Conservation (phyloP, 2,329 filamentous ascomycete genomes). For the Colletotrichum orchidophilum region DNA sequence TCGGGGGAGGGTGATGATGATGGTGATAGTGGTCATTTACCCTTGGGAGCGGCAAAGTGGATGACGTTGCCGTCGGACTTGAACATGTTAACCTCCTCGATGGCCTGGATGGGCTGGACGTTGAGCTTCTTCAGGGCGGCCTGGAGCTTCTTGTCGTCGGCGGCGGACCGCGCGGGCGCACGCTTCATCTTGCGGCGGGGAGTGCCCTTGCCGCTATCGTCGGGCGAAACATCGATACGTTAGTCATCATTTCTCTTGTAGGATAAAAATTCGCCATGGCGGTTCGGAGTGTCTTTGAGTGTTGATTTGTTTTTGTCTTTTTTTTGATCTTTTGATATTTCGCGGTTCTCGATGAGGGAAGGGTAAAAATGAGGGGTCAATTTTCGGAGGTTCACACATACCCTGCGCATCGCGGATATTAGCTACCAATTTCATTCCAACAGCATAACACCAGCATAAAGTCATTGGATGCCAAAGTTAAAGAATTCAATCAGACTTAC, state of each 20-base stretch:
- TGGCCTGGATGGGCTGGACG: conserved; percentile 98
- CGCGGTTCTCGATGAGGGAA: not conserved
- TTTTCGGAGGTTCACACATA: conserved; percentile 42
- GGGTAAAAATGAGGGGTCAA: conserved; percentile 28
- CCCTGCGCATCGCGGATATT: conserved; percentile 41
- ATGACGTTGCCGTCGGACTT: conserved; percentile 99
- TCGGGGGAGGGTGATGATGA: conserved; percentile 36
- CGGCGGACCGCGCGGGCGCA: conserved; percentile 89
- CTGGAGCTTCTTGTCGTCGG: conserved; percentile 99
- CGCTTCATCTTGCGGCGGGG: conserved; percentile 99
- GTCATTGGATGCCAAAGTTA: no score
- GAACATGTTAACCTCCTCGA: conserved; percentile 99
- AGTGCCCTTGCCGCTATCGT: conserved; percentile 88
- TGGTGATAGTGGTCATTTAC: conserved; percentile 60
- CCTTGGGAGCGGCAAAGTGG: conserved; percentile 97
- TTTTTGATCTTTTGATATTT: not conserved
- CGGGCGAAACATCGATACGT: conserved; percentile 34
- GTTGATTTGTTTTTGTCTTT: not conserved
- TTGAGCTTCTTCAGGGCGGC: conserved; percentile 98
- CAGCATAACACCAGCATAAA: not conserved
- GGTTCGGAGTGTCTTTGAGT: conserved; percentile 3
- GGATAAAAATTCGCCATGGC: conserved; percentile 1
- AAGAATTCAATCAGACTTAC: conserved; percentile 59
- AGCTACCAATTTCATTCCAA: conserved; percentile 14
- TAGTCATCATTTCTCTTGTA: conserved; percentile 39